A percentile compares a stretch with the other conserved stretches of the same genome.
phyloP scores from a whole-genome alignment of 2,329 filamentous ascomycete genomes.

The Aspergillus neotritici region DNA sequence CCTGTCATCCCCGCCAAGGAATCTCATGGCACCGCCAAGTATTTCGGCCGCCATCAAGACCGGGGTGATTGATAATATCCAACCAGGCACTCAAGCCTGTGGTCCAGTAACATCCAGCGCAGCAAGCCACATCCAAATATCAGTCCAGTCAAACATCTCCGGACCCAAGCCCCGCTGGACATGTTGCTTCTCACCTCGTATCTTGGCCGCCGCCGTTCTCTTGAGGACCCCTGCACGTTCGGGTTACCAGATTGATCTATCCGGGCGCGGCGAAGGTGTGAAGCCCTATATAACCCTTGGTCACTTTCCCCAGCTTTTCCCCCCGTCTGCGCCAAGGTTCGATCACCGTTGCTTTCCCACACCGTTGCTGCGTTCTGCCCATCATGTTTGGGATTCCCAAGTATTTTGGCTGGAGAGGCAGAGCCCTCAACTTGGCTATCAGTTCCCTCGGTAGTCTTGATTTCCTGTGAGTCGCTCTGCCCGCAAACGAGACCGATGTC shows the following conservation, averaged over 20 bases:
- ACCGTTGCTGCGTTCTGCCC: slow-evolving; percentile 3
- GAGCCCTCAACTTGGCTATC: slow-evolving; percentile 31
- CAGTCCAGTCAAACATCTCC: slow-evolving; percentile 3
- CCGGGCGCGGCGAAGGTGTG: slow-evolving; percentile 10
- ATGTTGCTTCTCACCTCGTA: slow-evolving; percentile 15
- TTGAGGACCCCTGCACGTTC: slow-evolving; percentile 11
- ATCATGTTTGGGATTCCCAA: slow-evolving; percentile 26
- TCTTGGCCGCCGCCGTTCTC: slow-evolving; percentile 19
- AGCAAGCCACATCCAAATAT: slow-evolving; percentile 12
- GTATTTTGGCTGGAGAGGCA: slow-evolving; percentile 24
- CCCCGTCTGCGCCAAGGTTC: slow-evolving; percentile 2
- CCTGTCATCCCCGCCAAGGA: slow-evolving; percentile 7
- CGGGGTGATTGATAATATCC: slow-evolving; percentile 1
- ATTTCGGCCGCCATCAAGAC: slow-evolving; percentile 3
- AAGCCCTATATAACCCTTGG: slow-evolving; percentile 20
- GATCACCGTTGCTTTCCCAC: slow-evolving; percentile 6
- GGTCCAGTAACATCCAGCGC: slow-evolving; percentile 6
- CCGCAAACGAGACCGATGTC: slow-evolving; percentile 2
- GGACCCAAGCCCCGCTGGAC: slow-evolving; percentile 12
- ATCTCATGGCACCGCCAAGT: slow-evolving; percentile 8
- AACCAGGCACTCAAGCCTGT: neutral
- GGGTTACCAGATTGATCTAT: slow-evolving; percentile 22
- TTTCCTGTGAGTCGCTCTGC: slow-evolving; percentile 23
- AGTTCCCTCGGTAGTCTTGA: slow-evolving; percentile 42
- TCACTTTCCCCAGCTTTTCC: slow-evolving; percentile 2